A percentile compares a stretch with the other conserved stretches of the same genome.
Evolutionary conservation across 371 early-diverging fungal genomes (phyloP).

Genomic region (Choanephora cucurbitarum): DNA sequence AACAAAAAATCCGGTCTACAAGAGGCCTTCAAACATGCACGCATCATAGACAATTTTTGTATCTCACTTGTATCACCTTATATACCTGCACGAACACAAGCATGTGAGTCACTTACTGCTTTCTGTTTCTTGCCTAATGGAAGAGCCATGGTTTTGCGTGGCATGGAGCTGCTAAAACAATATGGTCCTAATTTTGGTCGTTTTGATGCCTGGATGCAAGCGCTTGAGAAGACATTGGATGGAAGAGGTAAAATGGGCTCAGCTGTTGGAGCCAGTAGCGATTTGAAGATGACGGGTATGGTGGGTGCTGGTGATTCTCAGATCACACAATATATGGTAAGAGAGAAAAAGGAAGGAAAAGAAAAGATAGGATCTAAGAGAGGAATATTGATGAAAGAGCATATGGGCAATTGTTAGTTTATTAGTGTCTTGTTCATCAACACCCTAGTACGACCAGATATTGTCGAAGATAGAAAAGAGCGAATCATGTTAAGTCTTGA

Average conservation of each 20-base stretch:
- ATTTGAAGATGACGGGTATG: constrained; percentile 59
- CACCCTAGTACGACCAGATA: constrained; percentile 75
- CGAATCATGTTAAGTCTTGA: constrained; percentile 72
- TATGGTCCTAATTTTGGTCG: constrained; percentile 49
- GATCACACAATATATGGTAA: constrained; percentile 65
- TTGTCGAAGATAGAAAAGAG: constrained; percentile 69
- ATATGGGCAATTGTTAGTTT: constrained; percentile 36
- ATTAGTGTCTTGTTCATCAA: constrained; percentile 83
- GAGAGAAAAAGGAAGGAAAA: no score
- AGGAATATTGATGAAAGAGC: neutral
- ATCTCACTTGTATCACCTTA: constrained; percentile 80
- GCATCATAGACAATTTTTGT: constrained; percentile 70
- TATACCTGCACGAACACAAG: constrained; percentile 73
- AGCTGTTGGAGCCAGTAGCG: constrained; percentile 72
- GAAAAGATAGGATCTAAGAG: no score
- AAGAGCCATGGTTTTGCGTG: constrained; percentile 37
- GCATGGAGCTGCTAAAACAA: constrained; percentile 53
- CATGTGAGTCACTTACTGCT: constrained; percentile 80
- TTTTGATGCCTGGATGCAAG: constrained; percentile 77
- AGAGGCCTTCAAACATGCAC: constrained; percentile 47
- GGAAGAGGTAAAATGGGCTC: constrained; percentile 80
- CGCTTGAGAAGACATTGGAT: constrained; percentile 70
- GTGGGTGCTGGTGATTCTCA: constrained; percentile 65
- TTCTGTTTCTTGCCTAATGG: constrained; percentile 74
- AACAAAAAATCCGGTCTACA: constrained; percentile 63